These are phyloP conservation scores for Candida maris DNA, from an alignment of 805 yeast species.

Conservation along the genomic window DNA sequence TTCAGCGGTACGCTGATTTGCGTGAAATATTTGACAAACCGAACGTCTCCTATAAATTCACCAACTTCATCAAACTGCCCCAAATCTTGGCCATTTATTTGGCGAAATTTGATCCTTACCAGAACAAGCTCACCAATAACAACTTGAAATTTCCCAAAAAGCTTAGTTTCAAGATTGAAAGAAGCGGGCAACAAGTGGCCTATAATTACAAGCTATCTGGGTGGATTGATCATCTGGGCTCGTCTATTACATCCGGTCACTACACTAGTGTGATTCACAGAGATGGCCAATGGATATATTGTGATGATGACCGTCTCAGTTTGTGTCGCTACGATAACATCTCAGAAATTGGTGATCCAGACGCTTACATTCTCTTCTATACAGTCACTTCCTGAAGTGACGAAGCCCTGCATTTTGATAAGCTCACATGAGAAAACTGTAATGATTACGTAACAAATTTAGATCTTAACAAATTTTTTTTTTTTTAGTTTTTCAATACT, in stretches of 20 bases:
- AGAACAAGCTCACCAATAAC: slow-evolving; percentile 25
- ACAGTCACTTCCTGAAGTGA: slow-evolving; percentile 20
- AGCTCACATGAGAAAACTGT: not conserved
- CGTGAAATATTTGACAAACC: slow-evolving; percentile 19
- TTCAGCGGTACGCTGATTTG: slow-evolving; percentile 19
- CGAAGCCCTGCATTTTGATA: not conserved
- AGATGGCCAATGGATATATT: slow-evolving; percentile 64
- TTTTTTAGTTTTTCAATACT: too few species aligned
- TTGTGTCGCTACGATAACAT: slow-evolving; percentile 36
- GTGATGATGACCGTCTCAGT: slow-evolving; percentile 66
- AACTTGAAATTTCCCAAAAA: slow-evolving; percentile 23
- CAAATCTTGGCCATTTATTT: slow-evolving; percentile 31
- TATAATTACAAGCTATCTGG: slow-evolving; percentile 54
- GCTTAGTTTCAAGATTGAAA: slow-evolving; percentile 38
- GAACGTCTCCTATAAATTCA: slow-evolving; percentile 27
- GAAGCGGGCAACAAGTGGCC: slow-evolving; percentile 28
- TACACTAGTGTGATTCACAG: slow-evolving; percentile 63
- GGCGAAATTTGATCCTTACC: slow-evolving; percentile 29
- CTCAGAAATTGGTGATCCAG: slow-evolving; percentile 28
- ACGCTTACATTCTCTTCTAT: slow-evolving; percentile 70
- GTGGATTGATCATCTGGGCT: slow-evolving; percentile 67
- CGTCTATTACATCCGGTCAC: slow-evolving; percentile 65
- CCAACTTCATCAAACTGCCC: slow-evolving; percentile 34
- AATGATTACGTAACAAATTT: too few species aligned
- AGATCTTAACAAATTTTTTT: too few species aligned